Percentiles rank a stretch among this genome's conserved stretches.
Conservation (phyloP, 1,284 basidiomycete species). For the Athelia sp. region DNA sequence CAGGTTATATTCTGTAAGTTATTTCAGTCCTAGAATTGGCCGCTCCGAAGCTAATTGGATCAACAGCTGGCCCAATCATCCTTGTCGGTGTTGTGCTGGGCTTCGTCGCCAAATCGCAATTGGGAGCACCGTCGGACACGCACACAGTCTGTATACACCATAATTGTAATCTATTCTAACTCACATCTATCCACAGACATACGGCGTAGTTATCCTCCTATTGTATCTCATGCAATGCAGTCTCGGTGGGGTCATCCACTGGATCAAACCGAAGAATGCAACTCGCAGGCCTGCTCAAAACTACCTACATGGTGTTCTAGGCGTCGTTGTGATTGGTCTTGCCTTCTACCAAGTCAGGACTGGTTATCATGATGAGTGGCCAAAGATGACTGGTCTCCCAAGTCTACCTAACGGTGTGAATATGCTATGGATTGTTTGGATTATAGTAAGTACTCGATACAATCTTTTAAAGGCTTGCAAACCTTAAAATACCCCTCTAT, state of each 20-base stretch:
- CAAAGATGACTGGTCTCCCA: neutral
- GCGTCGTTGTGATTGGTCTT: constrained; percentile 25
- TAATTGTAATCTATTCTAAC: too few relatives aligned
- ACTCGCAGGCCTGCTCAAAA: constrained; percentile 24
- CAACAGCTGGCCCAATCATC: constrained; percentile 44
- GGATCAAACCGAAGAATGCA: constrained; percentile 18
- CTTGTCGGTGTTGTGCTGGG: constrained; percentile 47
- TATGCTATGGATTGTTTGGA: constrained; percentile 30
- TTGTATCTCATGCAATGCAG: constrained; percentile 36
- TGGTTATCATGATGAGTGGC: neutral
- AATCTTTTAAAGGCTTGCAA: neutral
- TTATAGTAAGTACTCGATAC: constrained; percentile 34
- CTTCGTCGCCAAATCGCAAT: constrained; percentile 37
- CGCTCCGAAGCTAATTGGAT: constrained; percentile 1
- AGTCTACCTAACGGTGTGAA: neutral
- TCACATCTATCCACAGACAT: constrained; percentile 20
- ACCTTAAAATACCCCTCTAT: neutral
- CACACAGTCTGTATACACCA: constrained; percentile 39
- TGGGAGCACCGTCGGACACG: constrained; percentile 34
- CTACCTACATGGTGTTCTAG: constrained; percentile 26
- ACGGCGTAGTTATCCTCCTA: constrained; percentile 38
- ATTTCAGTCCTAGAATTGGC: constrained; percentile 1
- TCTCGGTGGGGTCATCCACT: constrained; percentile 39
- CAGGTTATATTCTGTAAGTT: constrained; percentile 39
- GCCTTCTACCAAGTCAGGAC: constrained; percentile 24